Base-by-base conservation (phyloP, 768 basidiomycete genomes). In the Steccherinum ochraceum region DNA sequence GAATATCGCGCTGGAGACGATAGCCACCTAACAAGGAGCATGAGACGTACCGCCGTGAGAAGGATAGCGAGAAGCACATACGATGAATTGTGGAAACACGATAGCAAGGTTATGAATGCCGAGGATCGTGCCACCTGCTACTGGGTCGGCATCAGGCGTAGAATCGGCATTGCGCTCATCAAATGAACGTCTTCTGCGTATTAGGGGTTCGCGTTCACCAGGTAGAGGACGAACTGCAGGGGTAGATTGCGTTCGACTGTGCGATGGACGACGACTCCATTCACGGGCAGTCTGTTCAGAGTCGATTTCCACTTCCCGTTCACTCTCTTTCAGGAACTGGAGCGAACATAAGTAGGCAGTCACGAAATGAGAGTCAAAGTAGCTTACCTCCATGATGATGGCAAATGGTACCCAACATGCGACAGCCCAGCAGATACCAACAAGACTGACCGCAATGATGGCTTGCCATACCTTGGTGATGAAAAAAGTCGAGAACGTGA, bases 381-480 rank as follows among this genome's bases (percentile, higher is more conserved):
- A 24, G 12, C 77, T 46, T 56, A 81, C 92, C 81, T 94, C 93
- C 93, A 97, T 97, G 68, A 97, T 91, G 61, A 96, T 93, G 18
- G 93, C 89, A 58, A 96, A 96, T 2, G 93, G 93, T 13, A 91
- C 90, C 94, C 94, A 96, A 70, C 89, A 91, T n/a, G 94, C 91
- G 39, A 96, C 90, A 10, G 93, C 90, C 94, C 94, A 97, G 66
- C 88, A 94, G 30, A 96, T 86, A 40, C 94, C 94, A 20, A 95
- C 82, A 47, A 94, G 63, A 47, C 83, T 83, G 50, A 96, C 89
- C 60, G 87, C 83, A 16, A 84, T 66, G 13, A 89, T 89, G 7
- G 94, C 94, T 72, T 87, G 81, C 60, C 74, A 69, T 1, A 93
- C 89, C 1, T 85, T 90, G 11, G 75, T 75, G 58, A 97, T 82